Base-by-base conservation (phyloP, 495 filamentous ascomycete species). In the Neurospora cerealis region DNA sequence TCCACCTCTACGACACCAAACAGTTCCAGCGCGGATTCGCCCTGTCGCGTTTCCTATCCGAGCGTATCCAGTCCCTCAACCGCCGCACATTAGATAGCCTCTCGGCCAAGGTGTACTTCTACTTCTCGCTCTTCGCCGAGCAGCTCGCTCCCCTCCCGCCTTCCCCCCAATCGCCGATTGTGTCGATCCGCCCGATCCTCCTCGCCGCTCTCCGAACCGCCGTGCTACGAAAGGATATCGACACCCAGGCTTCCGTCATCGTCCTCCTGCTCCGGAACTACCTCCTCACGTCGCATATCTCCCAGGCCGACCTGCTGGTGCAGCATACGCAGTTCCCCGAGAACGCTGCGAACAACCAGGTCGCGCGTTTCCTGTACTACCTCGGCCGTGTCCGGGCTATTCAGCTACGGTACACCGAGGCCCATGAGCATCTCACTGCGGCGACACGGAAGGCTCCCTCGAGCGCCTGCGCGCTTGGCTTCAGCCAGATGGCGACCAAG, bases 221-320 rank as follows among this genome's bases (percentile, higher is more conserved):
- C 39, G 95, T 97, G 17, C 87, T 99, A 34, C 92, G 96, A 72
- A 98, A 98, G 84, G 96, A 99, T 83, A 88, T 93, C 76, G 96
- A 99, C 74, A 97, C 93, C 24, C 96, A 98, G 85, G 94, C 96
- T 36, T 94, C 95, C 8, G 93, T 97, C 74, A 97, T 95, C 79
- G 95, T 95, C 3, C 87, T 99, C 69, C 89, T 99, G 36, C 92
- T 99, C 74, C 95, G 96, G 75, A 99, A 95, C 82, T 98, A 99
- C 81, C 89, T 99, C 75, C 90, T 91, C 36, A 98, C 96, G 15
- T 97, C 96, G 66, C 95, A 98, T 81, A 97, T 98, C 82, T 90
- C 93, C 28, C 96, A 98, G 86, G 96, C 96, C 74, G 96, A 99
- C 83, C 89, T 98, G 44, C 86, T 99, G 72, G 93, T 99, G 74